A percentile compares a stretch with the other conserved stretches of the same genome.
phyloP scores from a whole-genome alignment of 2,329 filamentous ascomycete species.

The Rutstroemia sp. region DNA sequence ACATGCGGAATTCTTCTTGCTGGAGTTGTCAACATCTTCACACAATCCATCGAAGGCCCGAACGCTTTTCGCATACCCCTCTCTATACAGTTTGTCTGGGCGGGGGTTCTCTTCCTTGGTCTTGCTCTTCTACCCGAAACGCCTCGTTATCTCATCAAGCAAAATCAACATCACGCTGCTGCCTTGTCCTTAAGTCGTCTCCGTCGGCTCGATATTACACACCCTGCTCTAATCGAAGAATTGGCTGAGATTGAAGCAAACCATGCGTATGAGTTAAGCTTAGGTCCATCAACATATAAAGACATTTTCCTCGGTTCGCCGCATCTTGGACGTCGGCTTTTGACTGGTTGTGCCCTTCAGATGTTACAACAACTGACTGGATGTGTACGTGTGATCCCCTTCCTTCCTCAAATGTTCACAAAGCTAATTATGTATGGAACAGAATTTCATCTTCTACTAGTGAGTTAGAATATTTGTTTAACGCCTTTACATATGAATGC shows the following conservation, averaged over 20 bases:
- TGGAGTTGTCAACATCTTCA: slow-evolving; percentile 62
- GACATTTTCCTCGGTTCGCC: slow-evolving; percentile 55
- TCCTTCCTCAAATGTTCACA: neutral
- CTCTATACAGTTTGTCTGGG: slow-evolving; percentile 67
- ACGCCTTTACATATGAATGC: no score
- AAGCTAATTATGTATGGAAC: neutral
- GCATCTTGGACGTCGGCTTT: slow-evolving; percentile 59
- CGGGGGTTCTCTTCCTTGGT: slow-evolving; percentile 59
- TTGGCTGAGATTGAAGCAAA: slow-evolving; percentile 69
- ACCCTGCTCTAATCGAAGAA: slow-evolving; percentile 67
- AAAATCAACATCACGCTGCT: slow-evolving; percentile 56
- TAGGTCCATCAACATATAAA: slow-evolving; percentile 53
- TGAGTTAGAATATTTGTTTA: neutral
- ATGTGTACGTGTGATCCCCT: slow-evolving; percentile 32
- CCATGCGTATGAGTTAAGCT: slow-evolving; percentile 64
- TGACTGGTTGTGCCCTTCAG: slow-evolving; percentile 68
- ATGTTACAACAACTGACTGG: slow-evolving; percentile 73
- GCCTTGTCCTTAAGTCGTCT: slow-evolving; percentile 63
- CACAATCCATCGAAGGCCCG: slow-evolving; percentile 46
- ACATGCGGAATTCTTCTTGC: slow-evolving; percentile 63
- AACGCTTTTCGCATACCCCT: slow-evolving; percentile 71
- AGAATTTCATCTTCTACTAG: slow-evolving; percentile 71
- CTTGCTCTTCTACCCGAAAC: slow-evolving; percentile 70
- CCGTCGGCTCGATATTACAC: slow-evolving; percentile 68
- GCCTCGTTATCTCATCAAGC: slow-evolving; percentile 70